Evolutionary conservation across 2,329 filamentous ascomycete genomes (phyloP), one percentile per base, ranked within the genome.

Genomic region (Aspergillus unguis): DNA sequence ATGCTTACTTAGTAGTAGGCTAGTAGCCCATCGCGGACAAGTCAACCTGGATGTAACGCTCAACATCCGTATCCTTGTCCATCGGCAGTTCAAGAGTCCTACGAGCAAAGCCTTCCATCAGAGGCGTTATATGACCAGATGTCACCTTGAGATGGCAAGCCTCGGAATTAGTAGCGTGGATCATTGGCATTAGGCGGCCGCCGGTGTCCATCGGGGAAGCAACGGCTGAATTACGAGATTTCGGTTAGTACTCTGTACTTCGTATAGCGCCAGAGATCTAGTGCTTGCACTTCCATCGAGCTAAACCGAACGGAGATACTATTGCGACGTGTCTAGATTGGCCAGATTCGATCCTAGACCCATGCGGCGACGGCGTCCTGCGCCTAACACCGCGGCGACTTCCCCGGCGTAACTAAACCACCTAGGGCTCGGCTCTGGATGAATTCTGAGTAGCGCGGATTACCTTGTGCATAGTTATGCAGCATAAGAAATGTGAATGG

Each of bases 271-370:
- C 17, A 28, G 25, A 10, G 10, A 29, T 46, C 41, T 17, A 29
- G 11, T 43, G 11, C 7, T 41, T 17, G 17, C 42, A 48, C 28
- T 29, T 40, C 11, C 4, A 10, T 23, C 36, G 11, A 27, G 23
- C 46, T 48, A 48, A 26, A 42, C 46, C 37, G n/a, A 48, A 48
- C 17, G 4, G 26, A 48, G 46, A 48, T 42, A 48, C 29, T 27
- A 25, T 48, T 48, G 46, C 46, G 46, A 49, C 26, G 41, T 28
- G n/a, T 38, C n/a, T 38, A 7, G 4, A 8, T 4, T 23, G 17
- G 10, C 8, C 36, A 17, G 17, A 17, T 17, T 17, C 17, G 17
- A 17, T 17, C 17, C 17, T 17, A 17, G 17, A 17, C 17, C 17
- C 17, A 17, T 17, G 17, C 17, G 17, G 17, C 17, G 17, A 17